Base-by-base conservation (phyloP, 2,329 filamentous ascomycete species). In the Fusarium sp. region DNA sequence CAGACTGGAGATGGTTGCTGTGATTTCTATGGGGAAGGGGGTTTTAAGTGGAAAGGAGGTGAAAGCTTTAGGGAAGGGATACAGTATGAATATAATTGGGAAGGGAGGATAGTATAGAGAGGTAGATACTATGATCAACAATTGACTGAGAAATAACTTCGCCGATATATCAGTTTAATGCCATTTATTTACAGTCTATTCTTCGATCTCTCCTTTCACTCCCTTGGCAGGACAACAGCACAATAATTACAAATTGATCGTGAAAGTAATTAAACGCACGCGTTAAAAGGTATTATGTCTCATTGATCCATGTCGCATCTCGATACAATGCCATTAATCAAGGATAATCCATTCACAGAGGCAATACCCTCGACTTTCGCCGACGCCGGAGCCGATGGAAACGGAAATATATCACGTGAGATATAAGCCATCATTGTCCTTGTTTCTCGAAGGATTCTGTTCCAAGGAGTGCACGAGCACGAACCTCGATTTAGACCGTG, bases 361-460 rank as follows among this genome's bases (percentile, higher is more conserved):
- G 9, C 6, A 24, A 20, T 38, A 25, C 16, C 3, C 32, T 52
- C 38, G 10, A 11, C 34, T 41, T 29, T 52, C 53, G 52, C 62
- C 15, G 46, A 38, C 20, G 38, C 25, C 52, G 45, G 20, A 51
- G 7, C 48, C 22, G 54, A 44, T n/a, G 11, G n/a, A 38, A 15
- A 27, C 40, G 18, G 34, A 32, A 30, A 29, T 6, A 12, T n/a
- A 24, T 61, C 62, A 61, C 63, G 62, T 66, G 63, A 48, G 43
- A 15, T 40, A 22, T 13, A 46, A 41, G 20, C 9, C 13, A 51
- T 54, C 27, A 58, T n/a, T 22, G 34, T 30, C 40, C 45, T 46
- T 58, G 51, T 51, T 59, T 29, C 29, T 20, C n/a, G 51, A 15
- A 54, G 51, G 34, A 46, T 53, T 40, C 34, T 12, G 38, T 43